phyloP scores from a whole-genome alignment of 2,329 filamentous ascomycete species.

The Golovinomyces cichoracearum region DNA sequence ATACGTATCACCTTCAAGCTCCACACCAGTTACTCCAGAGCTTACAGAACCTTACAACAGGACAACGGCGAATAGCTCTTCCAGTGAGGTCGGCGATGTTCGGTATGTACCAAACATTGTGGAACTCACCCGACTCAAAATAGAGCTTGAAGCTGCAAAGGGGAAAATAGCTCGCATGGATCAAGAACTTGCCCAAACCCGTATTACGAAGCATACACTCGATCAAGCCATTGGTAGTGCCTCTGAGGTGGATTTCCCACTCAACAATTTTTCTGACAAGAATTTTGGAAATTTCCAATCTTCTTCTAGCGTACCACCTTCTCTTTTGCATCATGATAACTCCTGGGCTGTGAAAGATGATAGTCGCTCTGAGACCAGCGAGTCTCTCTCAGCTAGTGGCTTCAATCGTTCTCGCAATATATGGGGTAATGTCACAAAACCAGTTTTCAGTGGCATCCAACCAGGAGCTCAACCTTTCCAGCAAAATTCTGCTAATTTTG shows the following conservation, averaged over 20 bases:
- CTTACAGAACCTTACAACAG: constrained; percentile 24
- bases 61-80: constrained; percentile 21
- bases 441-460: constrained; percentile 13
- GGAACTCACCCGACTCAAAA: constrained; percentile 41
- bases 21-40: constrained; percentile 35
- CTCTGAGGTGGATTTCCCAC: constrained; percentile 20
- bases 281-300: not conserved
- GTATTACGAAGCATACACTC: constrained; percentile 31
- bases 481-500: constrained; percentile 14
- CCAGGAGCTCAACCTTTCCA: constrained; percentile 4
- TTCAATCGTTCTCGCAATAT: constrained; percentile 29
- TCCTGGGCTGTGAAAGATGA: constrained; percentile 30
- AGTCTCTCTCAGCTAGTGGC: constrained; percentile 24
- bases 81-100: constrained; percentile 23
- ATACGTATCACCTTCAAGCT: constrained; percentile 26
- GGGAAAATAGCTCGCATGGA: constrained; percentile 45
- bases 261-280: constrained; percentile 7
- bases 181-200: constrained; percentile 40
- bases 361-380: constrained; percentile 29
- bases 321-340: constrained; percentile 18
- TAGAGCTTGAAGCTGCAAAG: constrained; percentile 44
- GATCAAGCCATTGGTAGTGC: constrained; percentile 27
- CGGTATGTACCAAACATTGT: constrained; percentile 17
- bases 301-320: constrained; percentile 10
- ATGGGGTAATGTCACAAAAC: constrained; percentile 24